phyloP scores from a whole-genome alignment of 2,329 filamentous ascomycete genomes.

The Trichoderma semiorbis region DNA sequence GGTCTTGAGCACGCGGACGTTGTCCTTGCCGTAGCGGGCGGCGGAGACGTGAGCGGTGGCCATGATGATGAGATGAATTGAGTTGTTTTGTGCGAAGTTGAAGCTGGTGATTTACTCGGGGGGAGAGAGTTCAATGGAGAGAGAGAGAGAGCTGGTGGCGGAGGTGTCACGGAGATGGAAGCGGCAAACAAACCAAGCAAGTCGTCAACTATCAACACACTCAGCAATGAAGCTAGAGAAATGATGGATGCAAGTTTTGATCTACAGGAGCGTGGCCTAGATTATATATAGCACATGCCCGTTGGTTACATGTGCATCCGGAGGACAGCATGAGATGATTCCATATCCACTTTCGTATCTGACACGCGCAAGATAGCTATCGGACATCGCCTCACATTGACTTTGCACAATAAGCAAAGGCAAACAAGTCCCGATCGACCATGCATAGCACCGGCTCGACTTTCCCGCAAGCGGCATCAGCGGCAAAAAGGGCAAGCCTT shows the following conservation, averaged over 20 bases:
- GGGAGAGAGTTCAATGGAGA: neutral
- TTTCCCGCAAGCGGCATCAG: slow-evolving; percentile 12
- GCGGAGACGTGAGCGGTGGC: slow-evolving; percentile 55
- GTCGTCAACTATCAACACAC: neutral
- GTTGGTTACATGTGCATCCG: neutral
- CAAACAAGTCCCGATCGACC: neutral
- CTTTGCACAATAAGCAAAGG: neutral
- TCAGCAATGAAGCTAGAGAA: neutral
- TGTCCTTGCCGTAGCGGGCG: slow-evolving; percentile 90
- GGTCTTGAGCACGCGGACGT: slow-evolving; percentile 96
- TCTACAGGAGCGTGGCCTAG: neutral
- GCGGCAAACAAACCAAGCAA: neutral
- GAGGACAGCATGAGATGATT: neutral
- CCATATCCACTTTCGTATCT: neutral
- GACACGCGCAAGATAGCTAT: neutral
- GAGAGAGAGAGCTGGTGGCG: neutral
- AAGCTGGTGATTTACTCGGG: neutral
- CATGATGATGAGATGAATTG: slow-evolving; percentile 18
- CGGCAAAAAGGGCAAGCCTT: neutral
- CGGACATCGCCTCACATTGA: slow-evolving; percentile 10
- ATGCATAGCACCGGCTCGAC: neutral
- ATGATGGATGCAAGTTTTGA: neutral
- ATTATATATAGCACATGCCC: neutral
- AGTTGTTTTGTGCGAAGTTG: slow-evolving; percentile 8
- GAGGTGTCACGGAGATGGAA: neutral